Evolutionary conservation across 208 protist species (phyloP), one percentile per base, ranked within the genome.

Genomic region (Angomonas ambiguus): DNA sequence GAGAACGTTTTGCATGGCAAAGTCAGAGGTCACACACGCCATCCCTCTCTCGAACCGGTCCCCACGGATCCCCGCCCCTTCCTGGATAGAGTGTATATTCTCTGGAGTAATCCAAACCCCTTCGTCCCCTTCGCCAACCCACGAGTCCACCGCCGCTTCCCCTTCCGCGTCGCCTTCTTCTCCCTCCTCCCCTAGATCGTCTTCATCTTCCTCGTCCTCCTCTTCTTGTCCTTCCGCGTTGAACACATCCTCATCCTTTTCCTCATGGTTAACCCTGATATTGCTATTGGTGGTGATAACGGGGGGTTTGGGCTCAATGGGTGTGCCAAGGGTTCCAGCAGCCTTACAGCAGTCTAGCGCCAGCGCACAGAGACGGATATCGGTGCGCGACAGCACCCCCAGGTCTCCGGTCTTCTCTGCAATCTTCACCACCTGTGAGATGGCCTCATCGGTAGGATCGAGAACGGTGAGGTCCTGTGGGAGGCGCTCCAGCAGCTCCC

Each of bases 1-100:
- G 28, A 97, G 71, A 20, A 91, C 93, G 81, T 98, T 98, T 74
- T 98, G 93, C 91, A 98, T 96, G 24, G 95, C 88, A 71, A 92
- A 98, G 74, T 98, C 95, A n/a, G 93, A 97, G 33, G 95, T 97
- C 13, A 96, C 86, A 57, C 93, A 97, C 10, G 85, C 91, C 65
- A 97, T 87, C 41, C 89, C 86, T 16, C 81, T 85, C 16, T 69
- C 71, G 59, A 95, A 93, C 2, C 56, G 33, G 57, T 83, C 79
- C 4, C 62, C 76, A 11, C n/a, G 30, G 16, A 49, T 1, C 25
- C 42, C 25, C 30, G 24, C 5, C 11, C 10, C 28, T 24, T 38
- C 31, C 45, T 1, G 24, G 45, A 78, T 49, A 4, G 69, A 48
- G 56, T 88, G 72, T 51, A 97, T 90, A 70, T 98, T 98, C 55